A percentile compares a stretch with the other conserved stretches of the same genome.
These are phyloP conservation scores for Testicularia cyperi DNA, from an alignment of 1,284 basidiomycete species.

Conservation along the genomic window DNA sequence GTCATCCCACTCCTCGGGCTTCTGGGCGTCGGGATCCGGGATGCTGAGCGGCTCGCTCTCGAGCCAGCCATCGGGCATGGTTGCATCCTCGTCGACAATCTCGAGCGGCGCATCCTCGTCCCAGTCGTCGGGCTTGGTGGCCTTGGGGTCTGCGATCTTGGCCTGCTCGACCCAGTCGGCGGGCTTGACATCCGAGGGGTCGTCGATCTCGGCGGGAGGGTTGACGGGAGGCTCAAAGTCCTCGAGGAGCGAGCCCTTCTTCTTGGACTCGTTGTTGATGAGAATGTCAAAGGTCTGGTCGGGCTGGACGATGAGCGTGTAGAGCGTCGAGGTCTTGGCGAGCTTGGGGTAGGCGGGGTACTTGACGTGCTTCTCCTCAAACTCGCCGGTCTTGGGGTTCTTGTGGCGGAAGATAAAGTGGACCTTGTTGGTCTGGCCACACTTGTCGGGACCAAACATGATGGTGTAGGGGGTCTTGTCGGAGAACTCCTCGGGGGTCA, in stretches of 20 bases:
- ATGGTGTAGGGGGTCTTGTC: conserved; percentile 60
- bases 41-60: conserved; percentile 80
- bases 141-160: conserved; percentile 80
- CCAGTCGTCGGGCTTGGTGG: conserved; percentile 65
- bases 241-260: conserved; percentile 80
- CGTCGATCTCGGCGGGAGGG: conserved; percentile 88
- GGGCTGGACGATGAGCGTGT: conserved; percentile 73
- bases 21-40: conserved; percentile 88
- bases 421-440: conserved; percentile 58
- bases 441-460: conserved; percentile 60
- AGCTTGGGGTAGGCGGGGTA: conserved; percentile 73
- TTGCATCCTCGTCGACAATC: conserved; percentile 81
- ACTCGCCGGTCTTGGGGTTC: conserved; percentile 63
- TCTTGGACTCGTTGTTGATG: conserved; percentile 75
- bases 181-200: conserved; percentile 87
- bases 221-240: conserved; percentile 95
- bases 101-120: conserved; percentile 55
- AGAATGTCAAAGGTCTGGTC: conserved; percentile 92
- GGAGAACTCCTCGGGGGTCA: conserved; percentile 54
- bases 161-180: conserved; percentile 87
- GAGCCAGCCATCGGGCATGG: conserved; percentile 92
- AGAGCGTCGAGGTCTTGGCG: conserved; percentile 54
- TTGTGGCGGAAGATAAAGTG: conserved; percentile 60
- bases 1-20: conserved; percentile 99
- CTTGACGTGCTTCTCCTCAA: conserved; percentile 94